A percentile compares a stretch with the other conserved stretches of the same genome.
Conservation (phyloP, 1,139 yeast species). For the Pichia sp. region DNA sequence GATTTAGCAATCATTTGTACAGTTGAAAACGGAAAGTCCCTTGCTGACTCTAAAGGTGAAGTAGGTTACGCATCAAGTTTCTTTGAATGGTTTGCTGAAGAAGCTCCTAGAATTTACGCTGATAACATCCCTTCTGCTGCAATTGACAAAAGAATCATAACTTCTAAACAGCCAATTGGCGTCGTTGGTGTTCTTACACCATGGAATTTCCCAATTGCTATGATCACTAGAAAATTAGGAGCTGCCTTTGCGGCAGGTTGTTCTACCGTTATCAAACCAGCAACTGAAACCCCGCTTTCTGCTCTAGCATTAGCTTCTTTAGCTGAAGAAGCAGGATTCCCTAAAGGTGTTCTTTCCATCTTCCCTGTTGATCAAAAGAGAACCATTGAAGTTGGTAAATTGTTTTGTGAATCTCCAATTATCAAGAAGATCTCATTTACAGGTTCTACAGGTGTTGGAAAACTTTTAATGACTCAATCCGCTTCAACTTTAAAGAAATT, state of each 20-base stretch:
- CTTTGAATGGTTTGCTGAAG: constrained; percentile 89
- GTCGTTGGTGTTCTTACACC: constrained; percentile 91
- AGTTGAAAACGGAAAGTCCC: constrained; percentile 81
- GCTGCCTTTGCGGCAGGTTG: constrained; percentile 96
- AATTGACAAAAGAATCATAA: constrained; percentile 51
- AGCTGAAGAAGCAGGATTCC: constrained; percentile 77
- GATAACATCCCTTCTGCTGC: constrained; percentile 62
- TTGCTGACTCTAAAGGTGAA: constrained; percentile 73
- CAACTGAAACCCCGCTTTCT: constrained; percentile 79
- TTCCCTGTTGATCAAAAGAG: constrained; percentile 48
- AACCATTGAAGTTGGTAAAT: constrained; percentile 55
- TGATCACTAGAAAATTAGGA: constrained; percentile 89
- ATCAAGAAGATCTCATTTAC: constrained; percentile 83
- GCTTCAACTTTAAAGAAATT: constrained; percentile 76
- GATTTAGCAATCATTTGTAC: constrained; percentile 71
- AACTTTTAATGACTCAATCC: constrained; percentile 71
- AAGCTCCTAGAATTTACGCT: constrained; percentile 75
- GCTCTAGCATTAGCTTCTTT: constrained; percentile 77
- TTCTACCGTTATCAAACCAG: constrained; percentile 86
- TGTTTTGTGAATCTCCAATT: constrained; percentile 61
- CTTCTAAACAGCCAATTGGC: constrained; percentile 79
- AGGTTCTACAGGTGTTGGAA: constrained; percentile 88
- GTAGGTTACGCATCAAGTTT: constrained; percentile 70
- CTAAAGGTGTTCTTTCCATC: constrained; percentile 72
- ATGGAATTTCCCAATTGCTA: constrained; percentile 95